Evolutionary conservation across 176 grass and related monocot genomes (phyloP).

Genomic region (Zea luxurians): DNA sequence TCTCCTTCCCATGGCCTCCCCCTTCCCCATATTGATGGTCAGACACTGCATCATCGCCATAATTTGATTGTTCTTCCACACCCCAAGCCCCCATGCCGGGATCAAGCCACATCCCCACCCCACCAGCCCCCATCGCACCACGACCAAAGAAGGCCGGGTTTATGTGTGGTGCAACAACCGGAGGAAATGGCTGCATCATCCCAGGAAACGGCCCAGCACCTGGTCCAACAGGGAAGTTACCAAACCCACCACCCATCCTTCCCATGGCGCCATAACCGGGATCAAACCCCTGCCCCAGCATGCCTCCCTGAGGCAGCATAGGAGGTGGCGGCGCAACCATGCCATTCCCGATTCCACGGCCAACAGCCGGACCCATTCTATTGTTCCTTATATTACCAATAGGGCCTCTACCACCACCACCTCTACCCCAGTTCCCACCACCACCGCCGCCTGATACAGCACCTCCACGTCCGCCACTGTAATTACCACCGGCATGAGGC

Average conservation of each 20-base stretch:
- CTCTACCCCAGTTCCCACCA: constrained; percentile 57
- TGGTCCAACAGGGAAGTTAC: constrained; percentile 69
- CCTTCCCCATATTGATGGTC: constrained; percentile 78
- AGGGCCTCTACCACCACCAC: constrained; percentile 56
- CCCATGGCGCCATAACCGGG: constrained; percentile 80
- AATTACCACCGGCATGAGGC: constrained; percentile 50
- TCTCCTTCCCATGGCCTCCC: constrained; percentile 73
- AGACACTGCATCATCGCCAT: constrained; percentile 79
- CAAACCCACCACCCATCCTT: constrained; percentile 80
- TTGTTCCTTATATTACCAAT: constrained; percentile 62
- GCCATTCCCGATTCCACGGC: constrained; percentile 67
- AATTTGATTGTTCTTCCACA: constrained; percentile 77
- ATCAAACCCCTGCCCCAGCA: constrained; percentile 83
- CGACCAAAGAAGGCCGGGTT: constrained; percentile 86
- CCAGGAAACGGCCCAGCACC: constrained; percentile 64
- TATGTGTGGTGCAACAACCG: constrained; percentile 75
- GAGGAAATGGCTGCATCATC: constrained; percentile 76
- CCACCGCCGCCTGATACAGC: constrained; percentile 38
- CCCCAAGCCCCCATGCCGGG: constrained; percentile 77
- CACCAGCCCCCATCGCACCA: constrained; percentile 59
- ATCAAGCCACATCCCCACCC: constrained; percentile 73
- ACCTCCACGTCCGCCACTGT: constrained; percentile 46
- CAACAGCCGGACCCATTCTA: constrained; percentile 51
- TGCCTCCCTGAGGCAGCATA: constrained; percentile 62
- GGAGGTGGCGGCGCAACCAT: constrained; percentile 65